Base-by-base conservation (phyloP, 306 rosid genomes). In the Cicer pinnatifidum region DNA sequence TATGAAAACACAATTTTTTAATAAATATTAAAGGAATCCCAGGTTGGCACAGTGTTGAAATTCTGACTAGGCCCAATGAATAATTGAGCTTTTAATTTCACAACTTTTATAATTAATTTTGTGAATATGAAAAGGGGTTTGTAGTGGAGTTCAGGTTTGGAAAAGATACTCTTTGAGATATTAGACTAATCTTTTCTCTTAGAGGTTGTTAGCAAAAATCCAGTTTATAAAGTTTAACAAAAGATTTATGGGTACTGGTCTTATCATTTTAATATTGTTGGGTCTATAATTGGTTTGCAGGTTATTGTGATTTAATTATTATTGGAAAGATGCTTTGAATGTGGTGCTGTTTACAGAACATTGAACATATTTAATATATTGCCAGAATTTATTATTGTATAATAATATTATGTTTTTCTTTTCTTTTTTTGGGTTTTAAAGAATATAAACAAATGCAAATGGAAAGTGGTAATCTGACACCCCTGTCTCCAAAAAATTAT, bases 61-160 rank as follows among this genome's bases (percentile, higher is more conserved):
- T 89, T 89, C 92, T 91, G 96, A 89, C 96, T 88, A 86, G 80
- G 84, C 89, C 92, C 94, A 90, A 74, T 85, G 92, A 84, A 90
- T 85, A 85, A 86, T 74, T 79, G 71, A 76, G 76, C 85, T 75
- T 88, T 84, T 82, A 79, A 62, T 86, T 84, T 83, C 78, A 78
- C 64, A 67, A 72, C 79, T 84, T 86, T 80, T 76, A 75, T 82
- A 63, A 71, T 73, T 80, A 79, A 67, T 65, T 67, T 50, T 58
- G 5, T 77, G 81, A 82, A 75, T 72, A 70, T 48, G 51, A 68
- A 79, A 81, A 82, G 73, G 75, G 69, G 56, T 69, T 41, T 72
- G 69, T 82, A 90, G 95, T 89, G 97, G 98, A 87, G 44, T 90
- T 88, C 91, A 74, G 89, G 98, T 88, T 90, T 77, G 89, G 84